Conservation (phyloP, 2,329 filamentous ascomycete species). For the Arachnopeziza araneosa region DNA sequence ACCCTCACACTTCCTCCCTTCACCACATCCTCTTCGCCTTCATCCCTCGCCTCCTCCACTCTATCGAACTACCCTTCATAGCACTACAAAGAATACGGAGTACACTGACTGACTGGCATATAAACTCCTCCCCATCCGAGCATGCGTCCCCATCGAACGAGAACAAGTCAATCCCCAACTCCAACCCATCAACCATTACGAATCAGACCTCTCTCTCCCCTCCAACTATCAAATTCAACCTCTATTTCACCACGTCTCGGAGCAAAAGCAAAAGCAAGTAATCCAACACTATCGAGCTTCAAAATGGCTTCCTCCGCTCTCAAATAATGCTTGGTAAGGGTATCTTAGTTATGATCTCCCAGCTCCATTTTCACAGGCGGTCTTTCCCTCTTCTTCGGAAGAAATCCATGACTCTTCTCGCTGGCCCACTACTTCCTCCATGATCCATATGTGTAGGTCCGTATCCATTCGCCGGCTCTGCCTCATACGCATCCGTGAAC, state of each 20-base stretch:
- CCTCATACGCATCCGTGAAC: slow-evolving; percentile 84
- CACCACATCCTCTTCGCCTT: background rate
- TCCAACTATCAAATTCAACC: background rate
- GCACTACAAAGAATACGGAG: background rate
- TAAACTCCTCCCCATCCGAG: background rate
- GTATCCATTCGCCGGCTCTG: slow-evolving; percentile 58
- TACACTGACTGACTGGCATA: background rate
- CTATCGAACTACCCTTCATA: background rate
- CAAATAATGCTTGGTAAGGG: background rate
- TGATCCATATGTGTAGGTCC: slow-evolving; percentile 51
- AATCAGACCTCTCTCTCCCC: background rate
- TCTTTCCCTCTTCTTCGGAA: slow-evolving; percentile 81
- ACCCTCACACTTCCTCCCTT: background rate
- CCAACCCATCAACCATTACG: background rate
- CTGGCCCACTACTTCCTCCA: slow-evolving; percentile 78
- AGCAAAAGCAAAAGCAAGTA: background rate
- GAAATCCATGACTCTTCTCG: slow-evolving; percentile 96
- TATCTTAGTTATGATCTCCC: background rate
- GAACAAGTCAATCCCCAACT: background rate
- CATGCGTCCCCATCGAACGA: background rate
- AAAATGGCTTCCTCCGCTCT: background rate
- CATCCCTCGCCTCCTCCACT: background rate
- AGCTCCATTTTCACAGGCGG: slow-evolving; percentile 30
- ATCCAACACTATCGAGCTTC: background rate
- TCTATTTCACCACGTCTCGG: background rate